Conservation (phyloP, 257 asterid genomes). For the Galeopsis tetrahit region DNA sequence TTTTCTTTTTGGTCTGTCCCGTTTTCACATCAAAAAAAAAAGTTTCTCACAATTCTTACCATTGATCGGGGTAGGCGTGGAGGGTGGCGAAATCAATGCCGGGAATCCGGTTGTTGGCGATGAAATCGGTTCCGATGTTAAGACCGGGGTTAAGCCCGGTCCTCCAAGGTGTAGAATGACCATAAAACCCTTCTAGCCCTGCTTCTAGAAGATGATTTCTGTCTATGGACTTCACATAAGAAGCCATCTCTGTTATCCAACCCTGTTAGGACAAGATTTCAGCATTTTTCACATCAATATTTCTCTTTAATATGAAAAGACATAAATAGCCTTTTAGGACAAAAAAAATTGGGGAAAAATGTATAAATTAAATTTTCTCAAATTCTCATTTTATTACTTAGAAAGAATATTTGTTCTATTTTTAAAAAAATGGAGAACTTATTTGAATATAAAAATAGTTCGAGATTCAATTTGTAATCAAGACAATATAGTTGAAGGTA, state of each 20-base stretch:
- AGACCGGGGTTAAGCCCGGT: constrained; percentile 55
- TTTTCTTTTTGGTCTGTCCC: too few species aligned
- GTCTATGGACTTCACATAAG: constrained; percentile 78
- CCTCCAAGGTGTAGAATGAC: constrained; percentile 64
- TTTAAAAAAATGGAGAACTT: too few species aligned
- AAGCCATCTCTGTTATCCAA: constrained; percentile 91
- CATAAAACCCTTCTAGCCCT: constrained; percentile 93
- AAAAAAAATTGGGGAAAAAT: too few species aligned
- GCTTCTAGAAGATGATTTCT: constrained; percentile 77
- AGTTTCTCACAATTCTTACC: constrained; percentile 44
- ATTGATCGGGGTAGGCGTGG: constrained; percentile 92
- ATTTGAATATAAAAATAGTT: too few species aligned
- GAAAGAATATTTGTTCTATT: too few species aligned
- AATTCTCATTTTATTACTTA: too few species aligned
- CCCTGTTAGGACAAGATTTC: constrained; percentile 41
- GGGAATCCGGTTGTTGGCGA: constrained; percentile 67
- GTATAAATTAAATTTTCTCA: too few species aligned
- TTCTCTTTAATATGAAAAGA: too few species aligned
- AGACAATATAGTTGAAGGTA: too few species aligned
- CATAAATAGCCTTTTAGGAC: too few species aligned
- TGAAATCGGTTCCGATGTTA: constrained; percentile 77
- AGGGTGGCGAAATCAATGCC: constrained; percentile 83
- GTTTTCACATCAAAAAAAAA: too few species aligned
- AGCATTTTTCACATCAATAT: not conserved
- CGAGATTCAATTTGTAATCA: too few species aligned